Evolutionary conservation across 169 alveolate species (phyloP), one percentile per base, ranked within the genome.

Genomic region (Plasmodium fragile): DNA sequence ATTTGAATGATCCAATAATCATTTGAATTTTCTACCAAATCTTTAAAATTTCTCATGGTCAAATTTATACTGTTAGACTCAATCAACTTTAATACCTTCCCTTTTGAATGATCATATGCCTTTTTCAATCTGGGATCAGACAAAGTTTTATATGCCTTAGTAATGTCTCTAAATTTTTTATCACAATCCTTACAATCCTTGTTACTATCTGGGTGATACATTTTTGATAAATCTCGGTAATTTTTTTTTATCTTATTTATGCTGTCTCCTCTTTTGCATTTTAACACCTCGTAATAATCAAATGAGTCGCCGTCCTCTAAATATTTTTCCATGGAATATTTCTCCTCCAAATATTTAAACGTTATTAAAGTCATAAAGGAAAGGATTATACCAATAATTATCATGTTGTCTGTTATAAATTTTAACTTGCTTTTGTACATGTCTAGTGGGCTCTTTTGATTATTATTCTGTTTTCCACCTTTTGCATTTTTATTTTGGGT

Each of bases 101-200:
- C 96, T 53, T 89, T 91, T 4, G 95, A 90, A 52, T 93, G 75
- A 75, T 98, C 98, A 94, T 97, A 97, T 22, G 97, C 96, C 84
- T 95, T 69, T 81, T 98, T 95, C 78, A 96, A 95, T 92, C 97
- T 97, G 80, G 95, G 94, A 94, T 98, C 98, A 5, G 96, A 94
- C 53, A 98, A 93, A 10, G 97, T 96, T 93, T 98, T 98, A 95
- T 97, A 96, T 7, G 98, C 98, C 81, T 98, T 95, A 41, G 98
- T 97, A 53, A 97, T 96, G 36, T 95, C 95, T 89, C 95, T 92
- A 93, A 97, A 97, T 30, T 96, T 96, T 30, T 95, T 95, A 71
- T 95, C 96, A 81, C 97, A 97, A 41, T 97, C 97, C 65, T 95
- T 96, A 72, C 96, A 93, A 95, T 94, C 96, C 22, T 84, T 90